phyloP scores from a whole-genome alignment of 192 early-diverging fungal species.

The Podila epicladia region DNA sequence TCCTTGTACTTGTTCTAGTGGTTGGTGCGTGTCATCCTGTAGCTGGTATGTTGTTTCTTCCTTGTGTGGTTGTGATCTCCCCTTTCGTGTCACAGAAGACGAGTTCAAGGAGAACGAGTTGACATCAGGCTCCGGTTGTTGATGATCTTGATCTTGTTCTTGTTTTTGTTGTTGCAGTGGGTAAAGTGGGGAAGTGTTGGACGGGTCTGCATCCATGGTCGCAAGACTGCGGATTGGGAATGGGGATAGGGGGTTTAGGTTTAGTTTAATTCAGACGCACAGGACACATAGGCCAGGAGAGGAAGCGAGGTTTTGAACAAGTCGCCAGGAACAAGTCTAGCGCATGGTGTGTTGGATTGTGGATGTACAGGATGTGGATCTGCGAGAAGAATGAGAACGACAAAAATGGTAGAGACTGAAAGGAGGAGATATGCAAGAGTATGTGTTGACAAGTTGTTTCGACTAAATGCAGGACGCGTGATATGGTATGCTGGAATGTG shows the following conservation, averaged over 20 bases:
- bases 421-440: background rate
- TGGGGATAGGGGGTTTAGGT: background rate
- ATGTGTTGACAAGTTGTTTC: background rate
- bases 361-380: background rate
- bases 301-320: background rate
- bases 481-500: background rate
- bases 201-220: background rate
- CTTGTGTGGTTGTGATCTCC: too few relatives aligned
- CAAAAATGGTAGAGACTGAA: background rate
- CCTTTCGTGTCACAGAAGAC: background rate
- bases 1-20: background rate
- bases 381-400: background rate
- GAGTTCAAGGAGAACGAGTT: background rate
- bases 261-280: too few relatives aligned
- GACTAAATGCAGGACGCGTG: background rate
- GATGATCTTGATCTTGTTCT: background rate
- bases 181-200: background rate
- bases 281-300: background rate
- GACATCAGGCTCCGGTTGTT: background rate
- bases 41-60: background rate
- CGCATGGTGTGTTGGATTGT: too few relatives aligned
- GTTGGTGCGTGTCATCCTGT: background rate
- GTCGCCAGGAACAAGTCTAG: too few relatives aligned
- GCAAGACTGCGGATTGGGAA: background rate
- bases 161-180: conserved; percentile 4